Percentiles rank a stretch among this genome's conserved stretches.
These are phyloP conservation scores for Halophytophthora polymorphica DNA, from an alignment of 352 stramenopile species.

Conservation along the genomic window DNA sequence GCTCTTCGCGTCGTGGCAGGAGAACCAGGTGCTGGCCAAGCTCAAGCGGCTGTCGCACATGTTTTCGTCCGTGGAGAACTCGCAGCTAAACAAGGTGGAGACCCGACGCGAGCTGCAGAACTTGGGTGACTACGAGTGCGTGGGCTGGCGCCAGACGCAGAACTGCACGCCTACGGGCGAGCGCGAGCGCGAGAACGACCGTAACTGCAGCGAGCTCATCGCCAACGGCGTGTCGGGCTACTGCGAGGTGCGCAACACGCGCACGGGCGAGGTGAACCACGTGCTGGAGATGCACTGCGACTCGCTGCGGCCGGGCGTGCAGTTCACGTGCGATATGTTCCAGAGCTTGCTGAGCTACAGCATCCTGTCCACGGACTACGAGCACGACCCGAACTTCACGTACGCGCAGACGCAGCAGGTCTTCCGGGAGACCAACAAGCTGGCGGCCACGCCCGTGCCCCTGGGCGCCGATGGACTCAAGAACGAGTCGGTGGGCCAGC, in stretches of 20 bases:
- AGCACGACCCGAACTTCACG: constrained; percentile 44
- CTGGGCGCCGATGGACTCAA: constrained; percentile 22
- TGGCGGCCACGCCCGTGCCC: constrained; percentile 25
- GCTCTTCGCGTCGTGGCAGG: constrained; percentile 37
- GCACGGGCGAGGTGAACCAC: constrained; percentile 30
- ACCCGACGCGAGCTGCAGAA: constrained; percentile 24
- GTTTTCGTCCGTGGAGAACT: constrained; percentile 29
- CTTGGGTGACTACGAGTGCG: constrained; percentile 52
- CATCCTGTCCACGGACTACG: constrained; percentile 48
- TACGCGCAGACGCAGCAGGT: constrained; percentile 22
- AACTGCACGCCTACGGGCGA: constrained; percentile 43
- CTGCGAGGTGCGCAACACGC: constrained; percentile 50
- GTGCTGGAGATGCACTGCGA: constrained; percentile 69
- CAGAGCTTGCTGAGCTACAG: constrained; percentile 53
- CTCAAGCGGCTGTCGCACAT: constrained; percentile 38
- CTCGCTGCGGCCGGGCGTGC: constrained; percentile 39
- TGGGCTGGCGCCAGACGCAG: constrained; percentile 51
- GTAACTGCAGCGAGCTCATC: constrained; percentile 36
- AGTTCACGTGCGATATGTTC: constrained; percentile 59
- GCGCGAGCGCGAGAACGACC: constrained; percentile 35
- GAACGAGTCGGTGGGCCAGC: constrained; percentile 25
- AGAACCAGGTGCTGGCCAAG: constrained; percentile 38
- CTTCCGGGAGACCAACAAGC: constrained; percentile 23
- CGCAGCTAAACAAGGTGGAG: constrained; percentile 16
- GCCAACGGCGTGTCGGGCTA: constrained; percentile 45